A percentile compares a stretch with the other conserved stretches of the same genome.
These are phyloP conservation scores for Microdochium paspali DNA, from an alignment of 2,329 filamentous ascomycete genomes.

Conservation along the genomic window DNA sequence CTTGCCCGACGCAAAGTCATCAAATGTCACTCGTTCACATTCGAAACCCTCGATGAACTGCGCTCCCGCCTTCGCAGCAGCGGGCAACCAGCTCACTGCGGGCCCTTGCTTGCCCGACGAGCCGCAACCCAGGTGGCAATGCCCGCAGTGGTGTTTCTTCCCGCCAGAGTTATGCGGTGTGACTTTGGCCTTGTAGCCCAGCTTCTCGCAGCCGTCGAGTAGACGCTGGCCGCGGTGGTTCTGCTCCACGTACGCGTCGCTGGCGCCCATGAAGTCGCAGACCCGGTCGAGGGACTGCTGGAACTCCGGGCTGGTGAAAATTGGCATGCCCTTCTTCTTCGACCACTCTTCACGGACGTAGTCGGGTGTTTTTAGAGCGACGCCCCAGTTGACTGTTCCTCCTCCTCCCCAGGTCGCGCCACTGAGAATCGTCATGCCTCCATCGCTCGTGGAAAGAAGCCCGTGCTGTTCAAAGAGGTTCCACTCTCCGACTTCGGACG, in stretches of 20 bases:
- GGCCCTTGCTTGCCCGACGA: conserved; percentile 59
- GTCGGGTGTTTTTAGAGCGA: conserved; percentile 40
- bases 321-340: conserved; percentile 39
- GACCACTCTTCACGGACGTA: conserved; percentile 63
- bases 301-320: conserved; percentile 56
- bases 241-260: conserved; percentile 37
- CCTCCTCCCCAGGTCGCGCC: conserved; percentile 64
- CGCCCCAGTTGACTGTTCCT: conserved; percentile 62
- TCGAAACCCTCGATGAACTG: conserved; percentile 61
- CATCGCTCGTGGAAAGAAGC: conserved; percentile 34
- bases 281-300: conserved; percentile 50
- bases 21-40: conserved; percentile 49
- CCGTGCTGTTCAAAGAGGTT: conserved; percentile 54
- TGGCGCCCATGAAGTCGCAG: conserved; percentile 15
- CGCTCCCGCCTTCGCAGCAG: conserved; percentile 56
- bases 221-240: conserved; percentile 54
- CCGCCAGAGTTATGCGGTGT: conserved; percentile 63
- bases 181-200: conserved; percentile 52
- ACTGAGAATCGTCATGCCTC: conserved; percentile 42
- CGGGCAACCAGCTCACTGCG: conserved; percentile 56
- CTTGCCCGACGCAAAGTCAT: conserved; percentile 31
- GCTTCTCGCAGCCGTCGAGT: conserved; percentile 54
- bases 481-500: conserved; percentile 35
- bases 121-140: conserved; percentile 31
- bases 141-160: conserved; percentile 50